Percentiles rank a stretch among this genome's conserved stretches.
phyloP scores from a whole-genome alignment of 805 yeast genomes.

The Helenozyma rhizophorensis region DNA sequence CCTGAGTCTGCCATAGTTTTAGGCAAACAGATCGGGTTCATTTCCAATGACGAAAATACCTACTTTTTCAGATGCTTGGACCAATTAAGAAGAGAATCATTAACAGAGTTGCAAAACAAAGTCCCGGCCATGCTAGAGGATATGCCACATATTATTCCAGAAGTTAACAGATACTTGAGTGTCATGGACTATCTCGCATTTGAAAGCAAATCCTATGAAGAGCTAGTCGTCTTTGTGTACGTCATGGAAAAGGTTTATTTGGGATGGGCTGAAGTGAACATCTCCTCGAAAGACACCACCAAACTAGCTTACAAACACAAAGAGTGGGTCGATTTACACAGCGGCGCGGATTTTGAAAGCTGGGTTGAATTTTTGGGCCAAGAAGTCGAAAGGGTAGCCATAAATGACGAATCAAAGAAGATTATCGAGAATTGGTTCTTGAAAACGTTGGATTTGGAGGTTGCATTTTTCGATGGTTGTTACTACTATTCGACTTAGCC shows the following conservation, averaged over 20 bases:
- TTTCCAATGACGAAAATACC: conserved; percentile 45
- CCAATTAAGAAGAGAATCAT: conserved; percentile 17
- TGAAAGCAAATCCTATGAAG: conserved; percentile 29
- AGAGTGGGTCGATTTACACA: conserved; percentile 51
- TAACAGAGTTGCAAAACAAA: conserved; percentile 17
- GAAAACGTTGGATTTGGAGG: conserved; percentile 36
- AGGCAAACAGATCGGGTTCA: conserved; percentile 49
- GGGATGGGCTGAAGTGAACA: conserved; percentile 45
- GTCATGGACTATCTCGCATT: conserved; percentile 27
- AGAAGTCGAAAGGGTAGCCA: conserved; percentile 39
- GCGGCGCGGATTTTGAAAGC: conserved; percentile 41
- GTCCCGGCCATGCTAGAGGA: conserved; percentile 17
- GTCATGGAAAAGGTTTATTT: conserved; percentile 49
- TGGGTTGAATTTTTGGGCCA: conserved; percentile 46
- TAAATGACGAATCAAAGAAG: conserved; percentile 16
- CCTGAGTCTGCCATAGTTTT: conserved; percentile 33
- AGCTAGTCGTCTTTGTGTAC: conserved; percentile 40
- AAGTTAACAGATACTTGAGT: conserved; percentile 35
- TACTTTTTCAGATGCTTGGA: conserved; percentile 32
- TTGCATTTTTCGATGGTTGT: conserved; percentile 45
- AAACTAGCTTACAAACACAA: conserved; percentile 40
- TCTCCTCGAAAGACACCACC: conserved; percentile 11
- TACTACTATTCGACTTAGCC: too few species aligned
- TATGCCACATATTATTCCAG: conserved; percentile 20
- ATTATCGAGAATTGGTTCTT: conserved; percentile 23